phyloP scores from a whole-genome alignment of 768 basidiomycete genomes.

The Lactifluus piperatus region DNA sequence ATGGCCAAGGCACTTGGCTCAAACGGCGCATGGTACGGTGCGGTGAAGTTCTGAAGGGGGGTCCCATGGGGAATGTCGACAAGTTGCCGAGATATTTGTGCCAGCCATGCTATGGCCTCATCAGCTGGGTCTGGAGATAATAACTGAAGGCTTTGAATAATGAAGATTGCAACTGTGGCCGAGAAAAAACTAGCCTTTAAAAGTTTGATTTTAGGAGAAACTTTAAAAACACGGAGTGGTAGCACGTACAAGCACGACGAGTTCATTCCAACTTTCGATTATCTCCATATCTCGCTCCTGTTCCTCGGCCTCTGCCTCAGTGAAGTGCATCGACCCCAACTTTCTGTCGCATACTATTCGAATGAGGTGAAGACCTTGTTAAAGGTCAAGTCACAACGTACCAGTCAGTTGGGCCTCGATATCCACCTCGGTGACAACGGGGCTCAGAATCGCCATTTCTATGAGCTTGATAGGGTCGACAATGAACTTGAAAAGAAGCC shows the following conservation, averaged over 20 bases:
- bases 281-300: neutral
- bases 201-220: neutral
- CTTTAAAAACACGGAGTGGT: neutral
- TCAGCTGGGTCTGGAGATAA: neutral
- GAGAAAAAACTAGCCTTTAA: constrained; percentile 12
- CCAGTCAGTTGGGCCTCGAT: constrained; percentile 1
- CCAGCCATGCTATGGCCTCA: neutral
- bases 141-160: neutral
- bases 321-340: neutral
- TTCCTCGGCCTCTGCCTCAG: neutral
- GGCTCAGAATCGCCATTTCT: neutral
- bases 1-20: neutral
- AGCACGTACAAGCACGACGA: constrained; percentile 4
- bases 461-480: neutral
- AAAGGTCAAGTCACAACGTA: neutral
- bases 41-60: neutral
- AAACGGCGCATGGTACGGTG: neutral
- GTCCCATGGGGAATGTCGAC: neutral
- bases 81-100: constrained; percentile 12
- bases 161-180: neutral
- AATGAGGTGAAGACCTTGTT: neutral
- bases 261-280: neutral
- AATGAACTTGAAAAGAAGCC: neutral
- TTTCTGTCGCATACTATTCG: neutral
- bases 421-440: neutral